Base-by-base conservation (phyloP, 495 filamentous ascomycete species). In the Ascodesmis nigricans region DNA sequence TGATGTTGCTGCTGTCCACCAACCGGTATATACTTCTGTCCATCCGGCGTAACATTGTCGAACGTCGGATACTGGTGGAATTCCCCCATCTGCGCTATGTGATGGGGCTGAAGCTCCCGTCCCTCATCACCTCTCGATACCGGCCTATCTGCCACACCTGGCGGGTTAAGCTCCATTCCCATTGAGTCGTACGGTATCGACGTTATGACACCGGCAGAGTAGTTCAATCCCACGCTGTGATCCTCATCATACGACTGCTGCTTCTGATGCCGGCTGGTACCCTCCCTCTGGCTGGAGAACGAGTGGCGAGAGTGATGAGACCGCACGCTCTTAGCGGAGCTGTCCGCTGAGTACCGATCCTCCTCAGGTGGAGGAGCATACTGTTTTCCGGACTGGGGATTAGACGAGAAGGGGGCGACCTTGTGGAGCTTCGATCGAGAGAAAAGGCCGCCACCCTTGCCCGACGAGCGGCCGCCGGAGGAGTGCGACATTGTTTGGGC, bases 41-140 rank as follows among this genome's bases (percentile, higher is more conserved):
- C 22, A 55, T 47, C n/a, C n/a, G n/a, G n/a, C n/a, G n/a, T n/a
- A n/a, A n/a, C 22, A 10, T 70, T 62, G 36, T 76, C 68, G 58
- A 76, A 73, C 13, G 63, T 65, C 5, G 82, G 81, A 55, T 92
- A 91, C 47, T 92, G 84, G 54, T 93, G 80, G 49, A 69, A 93
- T 48, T 93, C 84, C 29, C 62, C 63, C 14, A 66, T 69, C 13
- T 40, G 35, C 1, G 41, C 45, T 3, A 50, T 33, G 18, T 25
- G 35, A 21, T 50, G 47, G 13, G 47, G 47, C 3, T 45, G 49
- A n/a, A 50, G 40, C 23, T 49, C 45, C n/a, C 20, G 20, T 3
- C 35, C 35, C 38, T 75, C 64, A 22, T 82, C 77, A 14, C 65
- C 57, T 41, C 72, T 69, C 20, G 75, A 73, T 31, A 84, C 60